Conservation (phyloP, 257 asterid species). For the Scutellaria galericulata region DNA sequence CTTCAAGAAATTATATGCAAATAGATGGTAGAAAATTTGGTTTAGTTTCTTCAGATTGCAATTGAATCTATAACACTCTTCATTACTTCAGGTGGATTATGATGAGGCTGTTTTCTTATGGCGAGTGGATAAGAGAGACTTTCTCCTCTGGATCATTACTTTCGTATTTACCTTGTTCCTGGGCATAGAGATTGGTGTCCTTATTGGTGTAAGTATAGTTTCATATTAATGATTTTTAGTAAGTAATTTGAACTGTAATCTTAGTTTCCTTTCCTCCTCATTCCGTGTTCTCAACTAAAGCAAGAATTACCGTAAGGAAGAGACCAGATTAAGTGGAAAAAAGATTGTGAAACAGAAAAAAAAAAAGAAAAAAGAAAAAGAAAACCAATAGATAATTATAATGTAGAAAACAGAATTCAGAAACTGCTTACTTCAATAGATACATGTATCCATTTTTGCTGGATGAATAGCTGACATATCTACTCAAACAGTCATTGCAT, state of each 20-base stretch:
- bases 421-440: not conserved
- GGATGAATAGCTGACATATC: not conserved
- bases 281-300: not conserved
- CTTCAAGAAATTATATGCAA: conserved; percentile 27
- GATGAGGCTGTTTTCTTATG: conserved; percentile 91
- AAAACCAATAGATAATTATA: conserved; percentile 6
- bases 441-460: not conserved
- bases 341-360: not conserved
- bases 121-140: conserved; percentile 94
- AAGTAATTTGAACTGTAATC: conserved; percentile 4
- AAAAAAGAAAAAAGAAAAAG: not conserved
- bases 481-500: too few species aligned
- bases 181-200: conserved; percentile 98
- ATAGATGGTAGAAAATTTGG: conserved; percentile 22
- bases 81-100: conserved; percentile 85
- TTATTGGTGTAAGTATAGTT: conserved; percentile 78
- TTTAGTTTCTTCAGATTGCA: conserved; percentile 36
- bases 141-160: conserved; percentile 90
- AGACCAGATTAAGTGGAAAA: not conserved
- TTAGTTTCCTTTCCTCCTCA: not conserved
- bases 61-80: conserved; percentile 28
- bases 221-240: conserved; percentile 20
- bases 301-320: not conserved
- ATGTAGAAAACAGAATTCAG: not conserved
- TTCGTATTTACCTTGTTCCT: conserved; percentile 80